These are phyloP conservation scores for Didymella glomerata DNA, from an alignment of 2,329 filamentous ascomycete genomes.

Conservation along the genomic window DNA sequence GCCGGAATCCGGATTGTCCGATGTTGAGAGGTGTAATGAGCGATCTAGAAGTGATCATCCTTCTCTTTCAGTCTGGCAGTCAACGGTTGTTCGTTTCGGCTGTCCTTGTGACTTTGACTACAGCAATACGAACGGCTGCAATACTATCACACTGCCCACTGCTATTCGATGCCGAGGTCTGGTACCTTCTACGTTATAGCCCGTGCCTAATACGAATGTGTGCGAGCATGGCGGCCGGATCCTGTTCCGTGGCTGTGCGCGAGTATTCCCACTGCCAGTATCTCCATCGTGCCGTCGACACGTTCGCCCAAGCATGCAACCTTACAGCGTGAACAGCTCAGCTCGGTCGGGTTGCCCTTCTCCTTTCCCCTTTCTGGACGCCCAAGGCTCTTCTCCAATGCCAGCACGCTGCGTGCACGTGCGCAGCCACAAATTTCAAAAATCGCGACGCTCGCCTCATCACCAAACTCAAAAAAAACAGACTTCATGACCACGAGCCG, in stretches of 20 bases:
- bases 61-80: background rate
- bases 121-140: background rate
- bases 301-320: background rate
- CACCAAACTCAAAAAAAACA: conserved; percentile 1
- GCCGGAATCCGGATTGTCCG: background rate
- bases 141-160: background rate
- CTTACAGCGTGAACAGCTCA: background rate
- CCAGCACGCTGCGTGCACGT: conserved; percentile 3
- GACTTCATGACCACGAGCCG: background rate
- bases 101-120: background rate
- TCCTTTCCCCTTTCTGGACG: conserved; percentile 3
- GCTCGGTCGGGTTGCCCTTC: background rate
- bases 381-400: background rate
- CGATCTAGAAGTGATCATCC: background rate
- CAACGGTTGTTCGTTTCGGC: background rate
- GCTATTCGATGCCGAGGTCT: background rate
- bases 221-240: background rate
- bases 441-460: conserved; percentile 5
- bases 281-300: background rate
- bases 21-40: background rate
- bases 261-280: background rate
- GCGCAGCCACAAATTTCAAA: background rate
- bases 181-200: background rate
- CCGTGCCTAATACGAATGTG: background rate
- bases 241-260: background rate